Conservation (phyloP, 2,329 filamentous ascomycete species). For the Penicillium concentricum region DNA sequence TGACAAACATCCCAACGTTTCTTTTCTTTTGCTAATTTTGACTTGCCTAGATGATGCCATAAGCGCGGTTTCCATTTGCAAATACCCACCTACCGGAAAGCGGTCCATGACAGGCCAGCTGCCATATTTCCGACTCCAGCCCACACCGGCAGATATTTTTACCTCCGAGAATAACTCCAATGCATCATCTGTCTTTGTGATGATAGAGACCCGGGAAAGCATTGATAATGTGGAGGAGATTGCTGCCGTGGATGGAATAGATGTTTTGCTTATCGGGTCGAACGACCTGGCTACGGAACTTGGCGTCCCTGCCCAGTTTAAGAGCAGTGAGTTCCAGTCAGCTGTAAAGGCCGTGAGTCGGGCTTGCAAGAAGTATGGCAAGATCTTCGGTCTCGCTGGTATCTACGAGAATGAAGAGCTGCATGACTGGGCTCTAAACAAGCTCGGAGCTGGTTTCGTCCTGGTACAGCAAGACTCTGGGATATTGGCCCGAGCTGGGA, state of each 20-base stretch:
- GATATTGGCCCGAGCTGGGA: neutral
- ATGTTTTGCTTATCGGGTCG: conserved; percentile 34
- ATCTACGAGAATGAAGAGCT: neutral
- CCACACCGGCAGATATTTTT: neutral
- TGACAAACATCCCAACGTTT: too few species aligned
- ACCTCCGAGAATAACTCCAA: neutral
- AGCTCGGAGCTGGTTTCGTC: neutral
- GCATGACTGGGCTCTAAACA: neutral
- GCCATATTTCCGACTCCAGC: neutral
- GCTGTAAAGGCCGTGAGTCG: neutral
- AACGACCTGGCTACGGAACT: conserved; percentile 32
- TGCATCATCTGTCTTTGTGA: conserved; percentile 18
- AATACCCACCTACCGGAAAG: conserved; percentile 1
- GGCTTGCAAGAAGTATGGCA: neutral
- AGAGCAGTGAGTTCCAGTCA: neutral
- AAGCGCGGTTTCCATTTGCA: neutral
- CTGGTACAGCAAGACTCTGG: neutral
- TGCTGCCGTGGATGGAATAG: conserved; percentile 30
- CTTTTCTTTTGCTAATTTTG: neutral
- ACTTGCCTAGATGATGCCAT: neutral
- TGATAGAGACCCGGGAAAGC: conserved; percentile 20
- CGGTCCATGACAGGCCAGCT: neutral
- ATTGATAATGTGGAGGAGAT: conserved; percentile 31
- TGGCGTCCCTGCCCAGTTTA: conserved; percentile 14
- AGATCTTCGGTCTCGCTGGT: neutral